Percentiles rank a stretch among this genome's conserved stretches.
Conservation (phyloP, 306 rosid genomes). For the Cicer arietinum region DNA sequence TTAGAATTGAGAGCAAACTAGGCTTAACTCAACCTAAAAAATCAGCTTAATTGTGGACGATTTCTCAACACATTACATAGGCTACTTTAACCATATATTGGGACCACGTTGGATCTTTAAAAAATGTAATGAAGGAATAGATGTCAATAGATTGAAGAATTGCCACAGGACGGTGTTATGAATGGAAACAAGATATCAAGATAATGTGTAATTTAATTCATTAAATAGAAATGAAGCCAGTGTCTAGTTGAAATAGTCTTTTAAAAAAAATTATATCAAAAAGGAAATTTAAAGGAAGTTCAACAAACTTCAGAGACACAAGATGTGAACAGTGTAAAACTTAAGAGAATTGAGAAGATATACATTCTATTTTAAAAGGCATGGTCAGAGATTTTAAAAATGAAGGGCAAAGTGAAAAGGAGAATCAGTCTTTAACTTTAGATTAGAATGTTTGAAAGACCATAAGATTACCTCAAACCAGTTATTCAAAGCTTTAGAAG, state of each 20-base stretch:
- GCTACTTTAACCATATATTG: background rate
- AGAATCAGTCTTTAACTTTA: slow-evolving; percentile 73
- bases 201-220: slow-evolving; percentile 30
- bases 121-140: slow-evolving; percentile 5
- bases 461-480: slow-evolving; percentile 85
- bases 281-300: slow-evolving; percentile 7
- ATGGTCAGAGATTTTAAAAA: slow-evolving; percentile 9
- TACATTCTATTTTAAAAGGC: slow-evolving; percentile 19
- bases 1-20: background rate
- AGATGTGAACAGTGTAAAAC: slow-evolving; percentile 16
- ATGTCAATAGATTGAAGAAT: slow-evolving; percentile 14
- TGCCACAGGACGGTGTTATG: slow-evolving; percentile 9
- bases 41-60: background rate
- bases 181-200: slow-evolving; percentile 7
- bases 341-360: slow-evolving; percentile 10
- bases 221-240: slow-evolving; percentile 9
- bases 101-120: slow-evolving; percentile 5
- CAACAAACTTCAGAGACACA: slow-evolving; percentile 14
- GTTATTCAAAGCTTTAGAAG: slow-evolving; percentile 89
- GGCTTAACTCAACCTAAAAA: background rate
- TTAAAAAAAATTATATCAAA: background rate
- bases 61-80: slow-evolving; percentile 7
- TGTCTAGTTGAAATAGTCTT: slow-evolving; percentile 17
- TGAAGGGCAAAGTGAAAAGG: slow-evolving; percentile 31
- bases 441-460: slow-evolving; percentile 41